phyloP scores from a whole-genome alignment of 129 eudicot species.

The Flaveria robusta region DNA sequence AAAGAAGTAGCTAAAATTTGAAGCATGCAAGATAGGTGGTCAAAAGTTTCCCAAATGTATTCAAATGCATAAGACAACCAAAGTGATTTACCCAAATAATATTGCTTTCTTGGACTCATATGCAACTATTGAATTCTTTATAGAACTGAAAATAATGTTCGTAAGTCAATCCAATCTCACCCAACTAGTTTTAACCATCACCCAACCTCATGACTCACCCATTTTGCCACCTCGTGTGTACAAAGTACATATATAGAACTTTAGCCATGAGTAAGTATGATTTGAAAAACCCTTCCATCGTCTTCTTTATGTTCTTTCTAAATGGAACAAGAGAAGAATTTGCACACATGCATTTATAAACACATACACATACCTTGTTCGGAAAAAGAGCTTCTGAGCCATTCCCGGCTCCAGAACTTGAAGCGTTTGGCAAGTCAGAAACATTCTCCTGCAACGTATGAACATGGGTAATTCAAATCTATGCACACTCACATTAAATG shows the following conservation, averaged over 20 bases:
- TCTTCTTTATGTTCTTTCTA: conserved; percentile 8
- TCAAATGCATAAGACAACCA: not conserved
- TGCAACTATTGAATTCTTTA: not conserved
- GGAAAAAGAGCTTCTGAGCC: conserved; percentile 59
- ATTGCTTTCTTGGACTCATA: not conserved
- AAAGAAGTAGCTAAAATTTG: not conserved
- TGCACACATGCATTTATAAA: not conserved
- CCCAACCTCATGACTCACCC: not conserved
- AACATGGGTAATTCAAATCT: not conserved
- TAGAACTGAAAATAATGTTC: not conserved
- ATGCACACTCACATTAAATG: not conserved
- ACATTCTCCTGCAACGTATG: conserved; percentile 40
- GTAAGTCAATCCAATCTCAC: not conserved
- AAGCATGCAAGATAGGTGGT: no score
- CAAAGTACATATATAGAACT: conserved; percentile 1
- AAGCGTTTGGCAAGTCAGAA: conserved; percentile 37
- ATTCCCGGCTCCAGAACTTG: conserved; percentile 38
- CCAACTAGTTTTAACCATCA: not conserved
- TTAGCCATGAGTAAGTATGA: not conserved
- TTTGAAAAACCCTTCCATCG: not conserved
- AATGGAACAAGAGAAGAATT: not conserved
- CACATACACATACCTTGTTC: conserved; percentile 60
- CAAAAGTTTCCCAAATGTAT: no score
- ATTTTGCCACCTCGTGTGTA: conserved; percentile 8
- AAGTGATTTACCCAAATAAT: not conserved